Evolutionary conservation across 768 basidiomycete species (phyloP).

Genomic region (Tubosaeta brunneosetosa): DNA sequence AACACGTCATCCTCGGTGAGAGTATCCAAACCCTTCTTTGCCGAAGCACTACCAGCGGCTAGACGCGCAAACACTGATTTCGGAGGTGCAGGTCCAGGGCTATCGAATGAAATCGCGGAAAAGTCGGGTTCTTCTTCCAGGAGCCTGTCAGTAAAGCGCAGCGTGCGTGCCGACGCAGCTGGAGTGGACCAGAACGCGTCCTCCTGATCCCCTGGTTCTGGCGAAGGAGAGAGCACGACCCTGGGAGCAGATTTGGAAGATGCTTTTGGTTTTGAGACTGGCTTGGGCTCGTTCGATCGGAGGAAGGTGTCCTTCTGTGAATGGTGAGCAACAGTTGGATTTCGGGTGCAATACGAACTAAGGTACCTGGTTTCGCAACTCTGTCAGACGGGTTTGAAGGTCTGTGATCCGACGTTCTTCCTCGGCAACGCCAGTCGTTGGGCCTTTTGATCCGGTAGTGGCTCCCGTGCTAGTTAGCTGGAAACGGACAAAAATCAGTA

Average conservation of each 20-base stretch:
- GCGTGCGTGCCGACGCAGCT: conserved; percentile 45
- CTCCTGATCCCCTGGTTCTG: conserved; percentile 39
- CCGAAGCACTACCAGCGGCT: conserved; percentile 7
- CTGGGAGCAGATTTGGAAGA: conserved; percentile 8
- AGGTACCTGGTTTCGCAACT: conserved; percentile 37
- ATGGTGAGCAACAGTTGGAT: background rate
- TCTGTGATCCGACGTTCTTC: conserved; percentile 43
- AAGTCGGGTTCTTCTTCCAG: conserved; percentile 62
- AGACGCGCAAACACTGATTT: conserved; percentile 28
- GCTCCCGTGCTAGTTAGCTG: conserved; percentile 17
- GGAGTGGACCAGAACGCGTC: conserved; percentile 64
- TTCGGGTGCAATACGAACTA: conserved; percentile 1
- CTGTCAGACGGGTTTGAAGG: conserved; percentile 38
- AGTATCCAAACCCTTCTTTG: conserved; percentile 3
- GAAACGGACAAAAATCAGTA: background rate
- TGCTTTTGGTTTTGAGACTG: conserved; percentile 7
- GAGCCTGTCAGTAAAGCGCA: conserved; percentile 60
- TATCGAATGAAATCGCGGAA: conserved; percentile 43
- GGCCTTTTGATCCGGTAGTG: conserved; percentile 18
- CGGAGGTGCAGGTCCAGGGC: conserved; percentile 36
- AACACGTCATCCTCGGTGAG: conserved; percentile 7
- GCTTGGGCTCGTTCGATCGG: conserved; percentile 17
- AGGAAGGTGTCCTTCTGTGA: conserved; percentile 28
- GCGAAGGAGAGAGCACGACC: conserved; percentile 16
- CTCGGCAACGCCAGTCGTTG: conserved; percentile 28